Conservation (phyloP, 1,139 yeast species). For the Suhomyces anneliseae region DNA sequence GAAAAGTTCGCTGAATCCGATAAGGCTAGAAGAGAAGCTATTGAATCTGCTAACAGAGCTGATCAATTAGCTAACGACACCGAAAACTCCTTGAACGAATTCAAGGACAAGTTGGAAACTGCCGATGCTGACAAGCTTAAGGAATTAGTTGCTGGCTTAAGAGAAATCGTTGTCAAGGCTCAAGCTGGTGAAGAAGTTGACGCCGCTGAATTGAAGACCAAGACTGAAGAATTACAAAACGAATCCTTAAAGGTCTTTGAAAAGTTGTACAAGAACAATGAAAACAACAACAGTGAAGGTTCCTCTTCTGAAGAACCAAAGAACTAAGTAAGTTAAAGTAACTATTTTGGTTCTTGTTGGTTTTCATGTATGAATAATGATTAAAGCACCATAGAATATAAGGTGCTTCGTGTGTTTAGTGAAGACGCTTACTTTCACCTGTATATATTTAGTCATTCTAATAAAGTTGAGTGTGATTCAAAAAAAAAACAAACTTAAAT, state of each 20-base stretch:
- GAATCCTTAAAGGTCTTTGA: constrained; percentile 92
- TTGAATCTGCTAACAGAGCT: constrained; percentile 95
- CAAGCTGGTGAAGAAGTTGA: constrained; percentile 90
- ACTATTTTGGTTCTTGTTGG: constrained; percentile 10
- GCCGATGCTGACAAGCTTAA: constrained; percentile 85
- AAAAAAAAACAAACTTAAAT: too few relatives aligned
- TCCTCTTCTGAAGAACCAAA: constrained; percentile 40
- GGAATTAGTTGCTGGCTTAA: constrained; percentile 72
- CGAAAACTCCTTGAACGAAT: constrained; percentile 90
- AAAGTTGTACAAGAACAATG: constrained; percentile 85
- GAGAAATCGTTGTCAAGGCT: constrained; percentile 90
- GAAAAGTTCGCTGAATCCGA: constrained; percentile 97
- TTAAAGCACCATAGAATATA: constrained; percentile 4
- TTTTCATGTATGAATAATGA: constrained; percentile 13
- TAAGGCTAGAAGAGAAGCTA: constrained; percentile 91
- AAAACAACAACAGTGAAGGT: constrained; percentile 28
- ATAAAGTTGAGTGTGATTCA: constrained; percentile 1
- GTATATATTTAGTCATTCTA: constrained; percentile 15
- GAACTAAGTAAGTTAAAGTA: constrained; percentile 29
- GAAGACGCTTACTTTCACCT: constrained; percentile 14
- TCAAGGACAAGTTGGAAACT: constrained; percentile 88
- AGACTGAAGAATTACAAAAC: constrained; percentile 92
- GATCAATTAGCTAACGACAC: constrained; percentile 96
- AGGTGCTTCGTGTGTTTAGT: constrained; percentile 12
- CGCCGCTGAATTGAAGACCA: constrained; percentile 80